Evolutionary conservation across 192 early-diverging fungal species (phyloP), one percentile per base, ranked within the genome.

Genomic region (Coemansia sp.): DNA sequence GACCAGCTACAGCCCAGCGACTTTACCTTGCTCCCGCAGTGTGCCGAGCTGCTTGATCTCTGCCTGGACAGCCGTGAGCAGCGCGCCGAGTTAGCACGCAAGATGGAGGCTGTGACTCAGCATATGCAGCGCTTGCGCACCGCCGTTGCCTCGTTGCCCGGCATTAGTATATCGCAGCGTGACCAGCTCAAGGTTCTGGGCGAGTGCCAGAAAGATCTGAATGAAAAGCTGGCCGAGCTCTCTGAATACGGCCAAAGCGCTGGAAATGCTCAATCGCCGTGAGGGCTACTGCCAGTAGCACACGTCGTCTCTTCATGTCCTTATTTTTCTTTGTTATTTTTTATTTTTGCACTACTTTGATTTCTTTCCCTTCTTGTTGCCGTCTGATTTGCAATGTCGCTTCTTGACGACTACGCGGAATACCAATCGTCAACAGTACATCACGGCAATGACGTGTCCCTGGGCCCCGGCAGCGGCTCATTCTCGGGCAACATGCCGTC

Each of bases 341-440:
- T 56, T 34, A 42, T 48, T 29, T 24, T 35, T 38, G 14, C 11
- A 7, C 26, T 39, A 12, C 18, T 26, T 52, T 37, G 15, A 57
- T 15, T 40, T 27, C n/a, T 32, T 14, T 15, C 46, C 1, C 24
- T n/a, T 17, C 44, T 27, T 27, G 27, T 22, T 50, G 11, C 27
- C n/a, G 27, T 65, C 19, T 22, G 26, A 36, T 60, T 53, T 5
- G 27, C 50, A 67, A 76, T 81, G 79, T 81, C 79, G 18, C 58
- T 76, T 9, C 74, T 76, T 15, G 78, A 81, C 24, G 78, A 81
- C 55, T 81, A 63, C 43, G 79, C 70, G 15, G 74, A 76, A 42
- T 74, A 76, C 70, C 58, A 76, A 39, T 69, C 70, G 5, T 39
- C 65, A 10, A 32, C 46, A 14, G 46, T 50, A 15, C 46, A 50